phyloP scores from a whole-genome alignment of 768 basidiomycete species.

The Auriscalpium orientale region DNA sequence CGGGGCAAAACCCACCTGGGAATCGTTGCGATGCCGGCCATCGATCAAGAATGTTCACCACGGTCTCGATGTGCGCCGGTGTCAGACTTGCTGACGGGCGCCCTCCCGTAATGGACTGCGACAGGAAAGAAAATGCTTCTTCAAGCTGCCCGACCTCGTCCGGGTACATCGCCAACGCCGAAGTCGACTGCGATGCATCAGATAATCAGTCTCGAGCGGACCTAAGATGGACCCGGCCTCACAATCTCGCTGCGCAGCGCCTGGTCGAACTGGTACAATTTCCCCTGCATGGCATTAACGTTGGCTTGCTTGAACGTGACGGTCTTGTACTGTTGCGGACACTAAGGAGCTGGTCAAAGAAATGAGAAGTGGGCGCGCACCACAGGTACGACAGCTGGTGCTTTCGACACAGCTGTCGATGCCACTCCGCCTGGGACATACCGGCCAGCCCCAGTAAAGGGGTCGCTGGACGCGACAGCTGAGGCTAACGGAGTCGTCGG shows the following conservation, averaged over 20 bases:
- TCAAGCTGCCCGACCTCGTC: conserved; percentile 52
- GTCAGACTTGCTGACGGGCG: conserved; percentile 30
- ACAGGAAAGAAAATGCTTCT: conserved; percentile 55
- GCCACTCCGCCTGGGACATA: conserved; percentile 7
- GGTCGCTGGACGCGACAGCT: conserved; percentile 15
- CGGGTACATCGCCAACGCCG: conserved; percentile 61
- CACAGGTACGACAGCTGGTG: conserved; percentile 8
- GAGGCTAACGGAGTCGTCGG: conserved; percentile 28
- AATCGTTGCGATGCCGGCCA: conserved; percentile 73
- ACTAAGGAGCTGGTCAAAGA: not conserved
- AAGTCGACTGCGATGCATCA: conserved; percentile 47
- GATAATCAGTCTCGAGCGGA: not conserved
- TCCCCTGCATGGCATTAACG: conserved; percentile 70
- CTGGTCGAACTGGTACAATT: conserved; percentile 70
- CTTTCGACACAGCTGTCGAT: not conserved
- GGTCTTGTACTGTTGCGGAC: conserved; percentile 40
- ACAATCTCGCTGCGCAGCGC: conserved; percentile 63
- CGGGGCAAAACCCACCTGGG: conserved; percentile 40
- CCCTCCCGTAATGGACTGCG: conserved; percentile 33
- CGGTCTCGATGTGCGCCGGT: conserved; percentile 48
- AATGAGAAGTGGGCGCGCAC: conserved; percentile 5
- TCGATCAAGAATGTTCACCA: conserved; percentile 57
- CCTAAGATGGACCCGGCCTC: conserved; percentile 19
- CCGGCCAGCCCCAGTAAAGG: conserved; percentile 14
- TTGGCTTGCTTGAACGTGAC: conserved; percentile 83